phyloP scores from a whole-genome alignment of 2,329 filamentous ascomycete genomes.

The Verticillium tricorpus region DNA sequence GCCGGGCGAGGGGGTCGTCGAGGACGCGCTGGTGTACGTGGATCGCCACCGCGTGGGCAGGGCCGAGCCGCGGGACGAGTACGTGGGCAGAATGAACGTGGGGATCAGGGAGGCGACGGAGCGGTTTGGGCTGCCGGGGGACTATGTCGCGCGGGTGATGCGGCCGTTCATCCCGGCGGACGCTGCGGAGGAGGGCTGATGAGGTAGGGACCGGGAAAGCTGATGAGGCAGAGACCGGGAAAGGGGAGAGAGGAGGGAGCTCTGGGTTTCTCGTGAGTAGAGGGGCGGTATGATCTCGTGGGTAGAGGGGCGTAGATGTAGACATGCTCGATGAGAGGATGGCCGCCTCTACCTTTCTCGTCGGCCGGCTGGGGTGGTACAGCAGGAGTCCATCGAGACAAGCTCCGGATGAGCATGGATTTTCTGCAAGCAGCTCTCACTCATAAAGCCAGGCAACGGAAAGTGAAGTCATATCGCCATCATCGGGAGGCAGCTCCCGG shows the following conservation, averaged over 20 bases:
- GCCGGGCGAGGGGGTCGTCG: slow-evolving; percentile 7
- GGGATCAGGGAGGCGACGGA: slow-evolving; percentile 55
- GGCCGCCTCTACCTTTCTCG: background rate
- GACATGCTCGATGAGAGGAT: no score
- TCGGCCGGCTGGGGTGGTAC: background rate
- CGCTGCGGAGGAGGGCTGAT: background rate
- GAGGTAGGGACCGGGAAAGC: background rate
- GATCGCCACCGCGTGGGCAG: slow-evolving; percentile 37
- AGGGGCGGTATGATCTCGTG: no score
- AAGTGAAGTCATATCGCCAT: background rate
- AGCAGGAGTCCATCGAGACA: background rate
- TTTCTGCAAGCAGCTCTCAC: background rate
- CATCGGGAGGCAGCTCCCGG: background rate
- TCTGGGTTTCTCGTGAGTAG: background rate
- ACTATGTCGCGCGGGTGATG: slow-evolving; percentile 52
- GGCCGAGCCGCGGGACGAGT: slow-evolving; percentile 48
- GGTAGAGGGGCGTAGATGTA: no score
- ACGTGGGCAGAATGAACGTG: slow-evolving; percentile 58
- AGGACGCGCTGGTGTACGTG: slow-evolving; percentile 51
- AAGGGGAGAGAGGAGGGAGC: background rate
- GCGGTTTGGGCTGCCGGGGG: slow-evolving; percentile 46
- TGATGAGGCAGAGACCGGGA: background rate
- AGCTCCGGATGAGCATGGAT: background rate
- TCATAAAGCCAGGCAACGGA: background rate
- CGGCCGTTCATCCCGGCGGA: slow-evolving; percentile 32